A percentile compares a stretch with the other conserved stretches of the same genome.
Evolutionary conservation across 140 eudicot species (phyloP).

Genomic region (Bidens hawaiensis): DNA sequence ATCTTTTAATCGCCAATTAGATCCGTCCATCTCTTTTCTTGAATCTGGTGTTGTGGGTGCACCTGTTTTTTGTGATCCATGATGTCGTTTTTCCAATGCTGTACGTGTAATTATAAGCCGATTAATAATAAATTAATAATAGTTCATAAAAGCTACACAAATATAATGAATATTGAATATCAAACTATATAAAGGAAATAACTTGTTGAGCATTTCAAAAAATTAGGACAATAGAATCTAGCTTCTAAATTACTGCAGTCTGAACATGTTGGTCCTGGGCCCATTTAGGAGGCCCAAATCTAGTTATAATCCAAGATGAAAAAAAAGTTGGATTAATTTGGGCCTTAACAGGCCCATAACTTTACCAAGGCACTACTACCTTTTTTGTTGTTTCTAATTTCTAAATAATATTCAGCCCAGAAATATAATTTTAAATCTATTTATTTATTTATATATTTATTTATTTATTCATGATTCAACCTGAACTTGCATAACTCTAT

Average conservation of each 20-base stretch:
- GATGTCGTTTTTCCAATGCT: conserved; percentile 46
- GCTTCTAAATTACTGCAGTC: neutral
- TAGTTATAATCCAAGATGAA: no score
- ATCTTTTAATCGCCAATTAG: conserved; percentile 17
- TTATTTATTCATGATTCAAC: neutral
- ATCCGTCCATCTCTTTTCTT: conserved; percentile 2
- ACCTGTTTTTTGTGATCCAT: conserved; percentile 21
- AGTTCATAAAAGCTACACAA: neutral
- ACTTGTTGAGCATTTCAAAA: neutral
- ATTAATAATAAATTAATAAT: neutral
- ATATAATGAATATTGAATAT: neutral
- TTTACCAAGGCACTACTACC: no score
- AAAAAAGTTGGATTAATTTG: no score
- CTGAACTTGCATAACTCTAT: neutral
- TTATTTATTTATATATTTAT: neutral
- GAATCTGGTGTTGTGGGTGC: conserved; percentile 13
- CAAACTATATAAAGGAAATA: neutral
- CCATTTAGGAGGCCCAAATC: no score
- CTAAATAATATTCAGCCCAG: no score
- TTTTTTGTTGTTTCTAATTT: no score
- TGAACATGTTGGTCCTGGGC: neutral
- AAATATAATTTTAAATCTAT: no score
- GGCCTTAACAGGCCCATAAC: neutral
- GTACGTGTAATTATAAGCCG: conserved; percentile 13
- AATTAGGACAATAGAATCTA: neutral